Evolutionary conservation across 2,329 filamentous ascomycete species (phyloP).

Genomic region (Trichoderma polysporum): DNA sequence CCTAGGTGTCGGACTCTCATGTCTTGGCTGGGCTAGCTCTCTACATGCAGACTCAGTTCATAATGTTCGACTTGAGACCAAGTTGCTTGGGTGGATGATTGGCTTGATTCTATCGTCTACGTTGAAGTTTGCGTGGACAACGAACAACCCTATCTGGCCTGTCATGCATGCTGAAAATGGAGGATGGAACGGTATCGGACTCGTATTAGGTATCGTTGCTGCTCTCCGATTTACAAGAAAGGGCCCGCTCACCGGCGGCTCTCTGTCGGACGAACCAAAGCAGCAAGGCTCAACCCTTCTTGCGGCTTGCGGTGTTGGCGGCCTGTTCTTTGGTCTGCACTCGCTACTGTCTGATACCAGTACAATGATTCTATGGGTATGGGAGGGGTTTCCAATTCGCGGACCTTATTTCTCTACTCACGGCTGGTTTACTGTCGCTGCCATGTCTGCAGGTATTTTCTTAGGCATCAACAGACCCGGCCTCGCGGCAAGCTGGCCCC

Average conservation of each 20-base stretch:
- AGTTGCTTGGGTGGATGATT: slow-evolving; percentile 75
- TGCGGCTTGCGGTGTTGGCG: slow-evolving; percentile 75
- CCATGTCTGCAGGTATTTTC: slow-evolving; percentile 80
- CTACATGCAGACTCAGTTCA: slow-evolving; percentile 77
- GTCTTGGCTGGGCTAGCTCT: slow-evolving; percentile 79
- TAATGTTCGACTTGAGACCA: slow-evolving; percentile 73
- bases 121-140: slow-evolving; percentile 88
- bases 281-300: slow-evolving; percentile 66
- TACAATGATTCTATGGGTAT: slow-evolving; percentile 98
- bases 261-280: slow-evolving; percentile 29
- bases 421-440: slow-evolving; percentile 79
- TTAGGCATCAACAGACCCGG: slow-evolving; percentile 72
- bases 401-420: slow-evolving; percentile 89
- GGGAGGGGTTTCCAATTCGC: slow-evolving; percentile 90
- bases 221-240: slow-evolving; percentile 72
- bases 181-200: slow-evolving; percentile 84
- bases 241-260: slow-evolving; percentile 48
- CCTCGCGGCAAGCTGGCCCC: slow-evolving; percentile 73
- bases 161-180: slow-evolving; percentile 88
- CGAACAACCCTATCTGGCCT: slow-evolving; percentile 97
- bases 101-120: slow-evolving; percentile 84
- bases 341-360: slow-evolving; percentile 94
- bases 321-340: slow-evolving; percentile 84
- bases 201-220: slow-evolving; percentile 73
- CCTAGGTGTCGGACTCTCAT: slow-evolving; percentile 77